phyloP scores from a whole-genome alignment of 495 filamentous ascomycete species.

The Penicillium ucsense region DNA sequence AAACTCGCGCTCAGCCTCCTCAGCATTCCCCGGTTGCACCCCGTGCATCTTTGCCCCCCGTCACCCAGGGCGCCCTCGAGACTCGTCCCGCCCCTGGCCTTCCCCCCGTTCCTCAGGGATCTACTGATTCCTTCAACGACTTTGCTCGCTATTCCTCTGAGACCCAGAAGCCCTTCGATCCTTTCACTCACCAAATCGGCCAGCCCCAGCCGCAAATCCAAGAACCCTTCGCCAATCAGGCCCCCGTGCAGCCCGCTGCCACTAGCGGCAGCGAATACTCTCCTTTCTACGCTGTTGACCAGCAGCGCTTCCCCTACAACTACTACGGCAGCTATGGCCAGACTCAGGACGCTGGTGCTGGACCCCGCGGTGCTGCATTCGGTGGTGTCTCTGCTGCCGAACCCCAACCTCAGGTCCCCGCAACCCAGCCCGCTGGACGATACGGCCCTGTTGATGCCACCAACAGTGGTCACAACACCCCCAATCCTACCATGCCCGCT shows the following conservation, averaged over 20 bases:
- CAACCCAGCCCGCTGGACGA: slow-evolving; percentile 55
- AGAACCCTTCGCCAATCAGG: slow-evolving; percentile 49
- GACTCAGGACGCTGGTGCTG: slow-evolving; percentile 64
- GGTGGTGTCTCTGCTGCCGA: slow-evolving; percentile 64
- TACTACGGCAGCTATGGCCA: slow-evolving; percentile 72
- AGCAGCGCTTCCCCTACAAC: slow-evolving; percentile 68
- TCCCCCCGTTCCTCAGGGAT: slow-evolving; percentile 53
- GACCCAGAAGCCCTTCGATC: slow-evolving; percentile 76
- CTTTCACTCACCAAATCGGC: slow-evolving; percentile 70
- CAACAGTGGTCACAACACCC: slow-evolving; percentile 79
- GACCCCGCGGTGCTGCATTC: slow-evolving; percentile 61
- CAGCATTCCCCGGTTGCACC: slow-evolving; percentile 92
- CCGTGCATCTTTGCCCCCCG: slow-evolving; percentile 80
- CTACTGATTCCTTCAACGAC: slow-evolving; percentile 43
- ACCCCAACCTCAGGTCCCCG: slow-evolving; percentile 64
- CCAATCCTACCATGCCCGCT: slow-evolving; percentile 65
- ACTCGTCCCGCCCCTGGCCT: slow-evolving; percentile 58
- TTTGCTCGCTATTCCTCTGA: slow-evolving; percentile 62
- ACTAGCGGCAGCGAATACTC: slow-evolving; percentile 72
- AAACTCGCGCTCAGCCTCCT: slow-evolving; percentile 89
- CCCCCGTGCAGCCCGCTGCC: slow-evolving; percentile 37
- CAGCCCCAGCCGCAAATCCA: slow-evolving; percentile 51
- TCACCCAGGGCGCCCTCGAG: slow-evolving; percentile 44
- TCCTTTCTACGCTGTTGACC: slow-evolving; percentile 78
- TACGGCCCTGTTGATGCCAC: slow-evolving; percentile 67